phyloP scores from a whole-genome alignment of 208 protist genomes.

The Crithidia brevicula region DNA sequence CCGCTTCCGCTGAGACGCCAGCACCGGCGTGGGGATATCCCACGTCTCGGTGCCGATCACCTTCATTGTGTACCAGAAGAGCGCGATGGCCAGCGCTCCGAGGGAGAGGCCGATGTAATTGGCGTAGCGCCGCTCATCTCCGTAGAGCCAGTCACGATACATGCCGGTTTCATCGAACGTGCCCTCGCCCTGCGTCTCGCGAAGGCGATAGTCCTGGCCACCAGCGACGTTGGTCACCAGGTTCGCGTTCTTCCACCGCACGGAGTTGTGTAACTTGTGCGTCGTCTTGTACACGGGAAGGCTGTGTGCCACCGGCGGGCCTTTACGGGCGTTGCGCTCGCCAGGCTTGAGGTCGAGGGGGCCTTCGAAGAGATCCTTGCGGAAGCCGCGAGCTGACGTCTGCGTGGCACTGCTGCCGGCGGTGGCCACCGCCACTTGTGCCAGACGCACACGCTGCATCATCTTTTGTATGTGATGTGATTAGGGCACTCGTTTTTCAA shows the following conservation, averaged over 20 bases:
- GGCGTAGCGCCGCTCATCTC: constrained; percentile 86
- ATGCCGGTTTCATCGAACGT: constrained; percentile 86
- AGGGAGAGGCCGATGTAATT: constrained; percentile 82
- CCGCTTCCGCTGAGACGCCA: constrained; percentile 76
- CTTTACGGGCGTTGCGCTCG: constrained; percentile 72
- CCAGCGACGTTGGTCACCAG: constrained; percentile 82
- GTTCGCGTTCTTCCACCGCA: constrained; percentile 89
- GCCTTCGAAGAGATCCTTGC: constrained; percentile 86
- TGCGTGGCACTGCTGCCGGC: neutral
- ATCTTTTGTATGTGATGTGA: neutral
- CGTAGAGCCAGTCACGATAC: constrained; percentile 92
- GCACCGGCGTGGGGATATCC: constrained; percentile 85
- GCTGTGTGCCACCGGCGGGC: constrained; percentile 83
- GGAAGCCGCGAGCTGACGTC: constrained; percentile 49
- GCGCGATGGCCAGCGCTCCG: constrained; percentile 48
- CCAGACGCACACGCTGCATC: constrained; percentile 16
- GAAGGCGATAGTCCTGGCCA: constrained; percentile 83
- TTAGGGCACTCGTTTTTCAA: neutral
- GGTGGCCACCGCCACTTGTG: neutral
- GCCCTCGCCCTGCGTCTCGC: constrained; percentile 84
- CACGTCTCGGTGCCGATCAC: constrained; percentile 84
- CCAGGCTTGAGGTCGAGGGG: constrained; percentile 82
- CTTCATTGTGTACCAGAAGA: constrained; percentile 88
- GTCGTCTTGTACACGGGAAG: constrained; percentile 89
- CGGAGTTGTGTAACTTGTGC: constrained; percentile 82